Base-by-base conservation (phyloP, 768 basidiomycete species). In the Boletales sp. region DNA sequence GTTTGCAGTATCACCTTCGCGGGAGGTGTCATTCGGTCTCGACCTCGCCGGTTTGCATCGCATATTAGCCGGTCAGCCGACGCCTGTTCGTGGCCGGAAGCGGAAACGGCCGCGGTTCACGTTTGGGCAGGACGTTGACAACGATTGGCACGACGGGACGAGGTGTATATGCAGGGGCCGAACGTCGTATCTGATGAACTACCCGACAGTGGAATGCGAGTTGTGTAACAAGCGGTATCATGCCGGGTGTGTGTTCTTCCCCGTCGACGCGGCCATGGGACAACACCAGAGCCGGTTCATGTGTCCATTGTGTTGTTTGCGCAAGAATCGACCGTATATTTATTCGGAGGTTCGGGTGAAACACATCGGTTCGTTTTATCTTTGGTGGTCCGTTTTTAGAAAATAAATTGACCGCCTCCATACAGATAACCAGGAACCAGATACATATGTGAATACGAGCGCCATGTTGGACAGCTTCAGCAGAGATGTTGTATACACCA, bases 11-110 rank as follows among this genome's bases (percentile, higher is more conserved):
- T 87, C 87, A 0, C 86, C 88, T 3, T 87, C 81, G 52, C 85
- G 83, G 2, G 88, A 90, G 42, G 79, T 87, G 2, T 90, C 88
- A 2, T 92, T 83, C 57, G 90, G 90, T 14, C 73, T 93, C 25
- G 87, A 92, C 64, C 78, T 91, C 18, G 87, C 90, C 35, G 86
- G 87, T 9, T 67, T 93, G 41, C 90, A 93, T 67, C 84, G 90
- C 8, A 83, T 89, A 48, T 76, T 91, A 30, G 89, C 89, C 15
- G 80, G 79, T 32, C 80, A 84, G 49, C 84, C 85, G 34, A 60
- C 68, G 53, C 65, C 76, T 46, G 63, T 73, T 55, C 73, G 65
- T 61, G 71, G 66, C 62, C 77, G 70, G 68, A 78, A 88, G 79
- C 75, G 87, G 69, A 69, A 74, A 45, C 68, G 74, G 57, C 78